A percentile compares a stretch with the other conserved stretches of the same genome.
phyloP scores from a whole-genome alignment of 2,329 filamentous ascomycete genomes.

The Penicillium sp. region DNA sequence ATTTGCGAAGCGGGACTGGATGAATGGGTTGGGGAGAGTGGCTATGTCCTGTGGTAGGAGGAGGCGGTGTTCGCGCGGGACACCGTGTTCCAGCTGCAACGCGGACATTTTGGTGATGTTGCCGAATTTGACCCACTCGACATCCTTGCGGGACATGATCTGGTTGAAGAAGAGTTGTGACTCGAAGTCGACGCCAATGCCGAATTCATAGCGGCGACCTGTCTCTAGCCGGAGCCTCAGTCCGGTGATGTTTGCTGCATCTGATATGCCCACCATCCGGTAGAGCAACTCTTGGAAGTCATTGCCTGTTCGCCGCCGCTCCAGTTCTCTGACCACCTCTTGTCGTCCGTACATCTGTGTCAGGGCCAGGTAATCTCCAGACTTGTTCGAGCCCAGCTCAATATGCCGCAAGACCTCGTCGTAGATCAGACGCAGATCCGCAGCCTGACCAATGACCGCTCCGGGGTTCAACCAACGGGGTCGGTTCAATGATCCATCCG shows the following conservation, averaged over 20 bases:
- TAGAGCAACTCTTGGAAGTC: conserved; percentile 41
- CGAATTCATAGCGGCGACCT: conserved; percentile 48
- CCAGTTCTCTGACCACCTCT: conserved; percentile 50
- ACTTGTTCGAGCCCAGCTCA: conserved; percentile 30
- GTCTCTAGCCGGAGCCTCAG: conserved; percentile 34
- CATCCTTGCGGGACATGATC: conserved; percentile 38
- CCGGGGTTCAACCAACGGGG: conserved; percentile 52
- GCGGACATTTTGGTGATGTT: conserved; percentile 37
- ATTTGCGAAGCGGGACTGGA: conserved; percentile 28
- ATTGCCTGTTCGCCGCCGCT: conserved; percentile 35
- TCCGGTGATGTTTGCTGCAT: conserved; percentile 37
- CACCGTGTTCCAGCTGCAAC: conserved; percentile 35
- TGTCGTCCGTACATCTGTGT: conserved; percentile 54
- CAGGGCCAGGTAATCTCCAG: conserved; percentile 48
- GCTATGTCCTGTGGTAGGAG: conserved; percentile 40
- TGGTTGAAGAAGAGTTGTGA: conserved; percentile 51
- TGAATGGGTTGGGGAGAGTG: conserved; percentile 34
- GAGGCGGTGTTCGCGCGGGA: conserved; percentile 40
- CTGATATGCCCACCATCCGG: conserved; percentile 37
- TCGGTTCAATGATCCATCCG: conserved; percentile 38
- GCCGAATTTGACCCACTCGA: conserved; percentile 43
- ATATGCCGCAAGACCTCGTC: conserved; percentile 43
- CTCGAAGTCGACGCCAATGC: conserved; percentile 53
- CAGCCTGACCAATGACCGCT: conserved; percentile 52
- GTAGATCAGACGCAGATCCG: conserved; percentile 50